Percentiles rank a stretch among this genome's conserved stretches.
phyloP scores from a whole-genome alignment of 2,329 filamentous ascomycete genomes.

The Leptosphaerulina australis region DNA sequence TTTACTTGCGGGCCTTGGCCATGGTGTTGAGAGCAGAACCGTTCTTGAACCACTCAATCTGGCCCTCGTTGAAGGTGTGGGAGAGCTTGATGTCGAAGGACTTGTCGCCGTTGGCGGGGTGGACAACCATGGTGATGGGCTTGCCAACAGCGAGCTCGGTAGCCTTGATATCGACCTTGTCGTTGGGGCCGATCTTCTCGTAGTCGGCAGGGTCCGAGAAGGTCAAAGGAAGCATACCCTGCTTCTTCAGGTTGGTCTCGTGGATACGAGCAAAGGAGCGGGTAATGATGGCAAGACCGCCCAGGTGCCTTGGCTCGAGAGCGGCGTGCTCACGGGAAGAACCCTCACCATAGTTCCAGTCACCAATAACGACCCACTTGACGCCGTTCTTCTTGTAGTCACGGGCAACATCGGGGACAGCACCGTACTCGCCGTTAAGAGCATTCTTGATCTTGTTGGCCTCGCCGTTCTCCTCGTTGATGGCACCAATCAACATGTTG shows the following conservation, averaged over 20 bases:
- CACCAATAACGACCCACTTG: slow-evolving; percentile 95
- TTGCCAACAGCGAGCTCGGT: slow-evolving; percentile 91
- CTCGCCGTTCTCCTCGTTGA: slow-evolving; percentile 94
- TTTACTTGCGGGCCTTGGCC: slow-evolving; percentile 68
- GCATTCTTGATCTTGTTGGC: slow-evolving; percentile 97
- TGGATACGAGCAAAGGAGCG: slow-evolving; percentile 98
- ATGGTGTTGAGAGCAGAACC: slow-evolving; percentile 98
- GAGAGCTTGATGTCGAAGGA: slow-evolving; percentile 81
- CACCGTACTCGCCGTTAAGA: slow-evolving; percentile 80
- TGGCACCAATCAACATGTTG: slow-evolving; percentile 98
- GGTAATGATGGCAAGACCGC: slow-evolving; percentile 95
- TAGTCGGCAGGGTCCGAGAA: slow-evolving; percentile 96
- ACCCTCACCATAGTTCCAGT: slow-evolving; percentile 99
- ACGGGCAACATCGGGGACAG: slow-evolving; percentile 91
- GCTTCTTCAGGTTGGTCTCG: slow-evolving; percentile 99
- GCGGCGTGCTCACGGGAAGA: slow-evolving; percentile 97
- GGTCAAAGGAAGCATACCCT: slow-evolving; percentile 98
- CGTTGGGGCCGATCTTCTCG: slow-evolving; percentile 92
- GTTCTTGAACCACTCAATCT: slow-evolving; percentile 99
- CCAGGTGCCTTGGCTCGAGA: slow-evolving; percentile 95
- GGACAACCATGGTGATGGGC: slow-evolving; percentile 88
- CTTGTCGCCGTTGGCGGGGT: slow-evolving; percentile 80
- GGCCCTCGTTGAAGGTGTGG: slow-evolving; percentile 97
- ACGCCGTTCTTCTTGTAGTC: slow-evolving; percentile 98
- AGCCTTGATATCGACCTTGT: slow-evolving; percentile 87